phyloP scores from a whole-genome alignment of 2,329 filamentous ascomycete genomes.

The Pseudogymnoascus sp. region DNA sequence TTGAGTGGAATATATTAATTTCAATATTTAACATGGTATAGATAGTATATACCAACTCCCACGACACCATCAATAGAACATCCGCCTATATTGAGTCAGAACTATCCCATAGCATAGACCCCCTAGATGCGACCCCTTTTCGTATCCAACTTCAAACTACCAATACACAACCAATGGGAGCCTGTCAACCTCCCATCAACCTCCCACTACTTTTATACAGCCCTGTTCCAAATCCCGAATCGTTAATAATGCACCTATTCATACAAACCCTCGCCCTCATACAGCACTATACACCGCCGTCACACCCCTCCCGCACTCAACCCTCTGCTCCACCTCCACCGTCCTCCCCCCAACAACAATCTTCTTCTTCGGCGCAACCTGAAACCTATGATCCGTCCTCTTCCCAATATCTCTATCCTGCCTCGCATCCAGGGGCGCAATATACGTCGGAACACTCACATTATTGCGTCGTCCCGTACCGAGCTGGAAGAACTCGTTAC shows the following conservation, averaged over 20 bases:
- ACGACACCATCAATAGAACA: neutral
- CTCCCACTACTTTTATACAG: neutral
- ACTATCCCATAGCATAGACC: neutral
- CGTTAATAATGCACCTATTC: neutral
- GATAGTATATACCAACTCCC: neutral
- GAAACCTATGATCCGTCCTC: conserved; percentile 66
- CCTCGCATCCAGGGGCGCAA: conserved; percentile 65
- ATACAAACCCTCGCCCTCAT: neutral
- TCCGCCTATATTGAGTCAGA: neutral
- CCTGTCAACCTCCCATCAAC: neutral
- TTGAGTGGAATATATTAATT: neutral
- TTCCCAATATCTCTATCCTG: conserved; percentile 56
- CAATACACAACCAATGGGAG: neutral
- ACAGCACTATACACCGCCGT: conserved; percentile 63
- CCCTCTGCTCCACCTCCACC: conserved; percentile 74
- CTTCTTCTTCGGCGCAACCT: conserved; percentile 71
- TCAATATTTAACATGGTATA: neutral
- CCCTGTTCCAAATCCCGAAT: neutral
- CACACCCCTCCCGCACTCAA: conserved; percentile 78
- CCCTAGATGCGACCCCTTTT: neutral
- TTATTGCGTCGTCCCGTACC: conserved; percentile 88
- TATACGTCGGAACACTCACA: conserved; percentile 66
- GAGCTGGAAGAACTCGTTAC: conserved; percentile 89
- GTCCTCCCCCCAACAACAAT: conserved; percentile 64
- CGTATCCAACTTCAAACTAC: neutral